phyloP scores from a whole-genome alignment of 140 eudicot genomes.

The Senecio squalidus region DNA sequence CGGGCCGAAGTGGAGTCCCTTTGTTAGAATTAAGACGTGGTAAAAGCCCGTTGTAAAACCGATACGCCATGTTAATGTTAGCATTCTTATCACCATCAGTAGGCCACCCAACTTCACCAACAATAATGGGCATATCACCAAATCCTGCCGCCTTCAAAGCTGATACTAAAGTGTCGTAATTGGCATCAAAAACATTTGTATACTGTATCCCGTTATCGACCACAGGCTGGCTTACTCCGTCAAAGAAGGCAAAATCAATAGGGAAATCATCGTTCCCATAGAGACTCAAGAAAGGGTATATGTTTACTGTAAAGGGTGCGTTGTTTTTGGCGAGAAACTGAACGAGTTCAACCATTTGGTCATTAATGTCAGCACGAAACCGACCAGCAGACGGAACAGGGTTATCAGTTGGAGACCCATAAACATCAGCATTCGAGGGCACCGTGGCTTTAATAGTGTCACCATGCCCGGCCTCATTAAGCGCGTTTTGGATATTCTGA shows the following conservation, averaged over 20 bases:
- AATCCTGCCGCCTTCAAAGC: conserved; percentile 56
- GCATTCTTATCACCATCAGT: conserved; percentile 83
- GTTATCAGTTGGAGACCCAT: conserved; percentile 16
- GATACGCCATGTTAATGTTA: conserved; percentile 39
- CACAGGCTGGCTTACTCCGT: conserved; percentile 58
- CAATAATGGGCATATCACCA: conserved; percentile 66
- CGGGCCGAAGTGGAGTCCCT: conserved; percentile 95
- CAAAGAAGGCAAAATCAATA: conserved; percentile 80
- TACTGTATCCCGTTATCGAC: conserved; percentile 58
- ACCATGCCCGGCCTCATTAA: conserved; percentile 9
- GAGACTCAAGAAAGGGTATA: conserved; percentile 80
- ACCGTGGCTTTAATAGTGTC: conserved; percentile 8
- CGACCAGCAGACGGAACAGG: conserved; percentile 52
- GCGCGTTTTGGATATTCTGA: conserved; percentile 13
- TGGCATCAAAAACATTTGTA: conserved; percentile 88
- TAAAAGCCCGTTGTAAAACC: conserved; percentile 81
- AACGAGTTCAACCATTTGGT: conserved; percentile 43
- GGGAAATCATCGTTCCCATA: conserved; percentile 78
- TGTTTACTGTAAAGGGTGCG: conserved; percentile 55
- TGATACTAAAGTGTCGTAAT: conserved; percentile 81
- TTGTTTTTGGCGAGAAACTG: conserved; percentile 40
- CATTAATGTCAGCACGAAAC: conserved; percentile 46
- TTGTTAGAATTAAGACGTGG: conserved; percentile 55
- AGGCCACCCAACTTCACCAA: conserved; percentile 99
- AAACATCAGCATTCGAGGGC: conserved; percentile 11